A percentile compares a stretch with the other conserved stretches of the same genome.
These are phyloP conservation scores for Mortierella sp. DNA, from an alignment of 371 early-diverging fungal species.

Conservation along the genomic window DNA sequence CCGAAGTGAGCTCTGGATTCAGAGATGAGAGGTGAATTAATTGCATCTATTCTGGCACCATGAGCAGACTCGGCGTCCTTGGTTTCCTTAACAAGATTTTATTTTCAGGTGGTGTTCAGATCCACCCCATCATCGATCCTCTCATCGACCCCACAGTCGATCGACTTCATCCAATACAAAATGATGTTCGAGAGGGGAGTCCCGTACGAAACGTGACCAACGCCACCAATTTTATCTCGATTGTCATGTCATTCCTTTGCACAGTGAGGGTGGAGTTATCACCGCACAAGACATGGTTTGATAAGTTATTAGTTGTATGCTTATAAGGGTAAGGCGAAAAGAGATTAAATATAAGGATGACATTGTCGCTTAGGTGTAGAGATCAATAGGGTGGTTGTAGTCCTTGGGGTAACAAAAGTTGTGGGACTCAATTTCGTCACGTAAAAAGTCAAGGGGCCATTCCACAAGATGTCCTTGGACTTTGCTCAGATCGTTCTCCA, in stretches of 20 bases:
- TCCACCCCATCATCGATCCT: not conserved
- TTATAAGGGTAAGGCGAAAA: not conserved
- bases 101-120: not conserved
- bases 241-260: too few relatives aligned
- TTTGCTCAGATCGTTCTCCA: slow-evolving; percentile 55
- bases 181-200: too few relatives aligned
- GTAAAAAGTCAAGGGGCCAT: slow-evolving; percentile 69
- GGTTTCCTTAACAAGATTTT: not conserved
- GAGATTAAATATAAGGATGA: not conserved
- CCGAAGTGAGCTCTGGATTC: too few relatives aligned
- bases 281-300: too few relatives aligned
- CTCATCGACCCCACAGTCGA: too few relatives aligned
- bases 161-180: too few relatives aligned
- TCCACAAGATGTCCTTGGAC: slow-evolving; percentile 68
- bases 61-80: not conserved
- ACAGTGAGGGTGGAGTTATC: too few relatives aligned
- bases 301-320: too few relatives aligned
- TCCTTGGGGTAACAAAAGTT: slow-evolving; percentile 59
- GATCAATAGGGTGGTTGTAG: slow-evolving; percentile 55
- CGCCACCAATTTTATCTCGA: too few relatives aligned
- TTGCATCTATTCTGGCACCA: not conserved
- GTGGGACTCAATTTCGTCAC: slow-evolving; percentile 60
- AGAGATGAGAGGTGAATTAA: not conserved
- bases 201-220: too few relatives aligned
- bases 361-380: slow-evolving; percentile 33